These are phyloP conservation scores for Chlamydomonas schloesseri DNA, from an alignment of 139 green algal genomes.

Conservation along the genomic window DNA sequence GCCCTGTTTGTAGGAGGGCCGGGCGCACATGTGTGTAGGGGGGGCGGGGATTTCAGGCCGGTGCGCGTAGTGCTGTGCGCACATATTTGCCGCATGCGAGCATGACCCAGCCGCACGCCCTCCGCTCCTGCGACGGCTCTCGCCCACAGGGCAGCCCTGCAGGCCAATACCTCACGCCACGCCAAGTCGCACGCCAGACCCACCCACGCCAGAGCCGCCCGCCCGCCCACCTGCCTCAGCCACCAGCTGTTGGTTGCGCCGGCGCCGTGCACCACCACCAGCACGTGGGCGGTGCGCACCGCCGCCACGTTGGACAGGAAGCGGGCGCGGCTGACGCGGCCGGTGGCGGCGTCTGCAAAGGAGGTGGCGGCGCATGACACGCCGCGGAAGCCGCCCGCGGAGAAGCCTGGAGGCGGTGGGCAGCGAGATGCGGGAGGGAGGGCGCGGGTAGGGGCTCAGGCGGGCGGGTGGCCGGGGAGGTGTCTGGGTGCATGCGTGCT, in stretches of 20 bases:
- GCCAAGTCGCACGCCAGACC: not conserved
- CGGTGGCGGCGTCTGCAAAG: not conserved
- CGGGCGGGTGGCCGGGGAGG: too few relatives aligned
- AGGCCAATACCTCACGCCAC: too few relatives aligned
- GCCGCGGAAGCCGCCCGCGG: not conserved
- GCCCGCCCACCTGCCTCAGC: constrained; percentile 31
- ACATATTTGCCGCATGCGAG: too few relatives aligned
- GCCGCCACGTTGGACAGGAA: constrained; percentile 34
- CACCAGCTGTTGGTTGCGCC: constrained; percentile 24
- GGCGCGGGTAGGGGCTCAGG: not conserved
- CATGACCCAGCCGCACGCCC: too few relatives aligned
- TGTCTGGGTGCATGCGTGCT: too few relatives aligned
- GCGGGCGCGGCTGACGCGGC: not conserved
- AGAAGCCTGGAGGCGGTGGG: not conserved
- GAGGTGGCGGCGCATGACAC: not conserved
- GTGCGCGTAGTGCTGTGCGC: too few relatives aligned
- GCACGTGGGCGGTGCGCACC: constrained; percentile 25
- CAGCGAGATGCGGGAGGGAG: too few relatives aligned
- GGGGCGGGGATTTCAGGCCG: not conserved
- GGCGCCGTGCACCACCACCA: constrained; percentile 27
- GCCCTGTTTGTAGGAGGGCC: not conserved
- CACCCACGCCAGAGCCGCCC: too few relatives aligned
- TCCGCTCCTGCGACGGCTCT: too few relatives aligned
- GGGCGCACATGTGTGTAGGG: too few relatives aligned
- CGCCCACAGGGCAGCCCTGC: too few relatives aligned